Base-by-base conservation (phyloP, 2,329 filamentous ascomycete genomes). In the Colletotrichum lupini region DNA sequence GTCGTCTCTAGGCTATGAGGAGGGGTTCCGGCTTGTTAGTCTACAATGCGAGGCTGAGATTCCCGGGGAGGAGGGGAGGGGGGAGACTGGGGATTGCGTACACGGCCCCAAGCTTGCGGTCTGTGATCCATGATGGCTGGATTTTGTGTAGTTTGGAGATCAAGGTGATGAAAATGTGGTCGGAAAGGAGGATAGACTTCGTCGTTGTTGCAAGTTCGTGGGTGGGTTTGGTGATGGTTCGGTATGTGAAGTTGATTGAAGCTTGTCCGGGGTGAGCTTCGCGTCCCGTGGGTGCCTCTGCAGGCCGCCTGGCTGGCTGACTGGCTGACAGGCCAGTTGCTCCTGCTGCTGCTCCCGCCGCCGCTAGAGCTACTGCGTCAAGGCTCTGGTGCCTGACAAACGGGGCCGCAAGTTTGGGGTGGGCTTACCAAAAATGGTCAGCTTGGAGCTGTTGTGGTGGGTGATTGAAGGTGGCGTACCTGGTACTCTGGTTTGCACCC, bases 1-100 rank as follows among this genome's bases (percentile, higher is more conserved):
- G 84, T 99, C 97, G 85, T 99, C 94, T 89, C 97, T 93, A 82
- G 97, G 97, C 97, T 99, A 80, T 75, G 58, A 67, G 56, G 37
- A 37, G 70, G 65, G 37, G 67, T 71, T 66, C 56, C 42, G 30
- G 46, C 56, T 19, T 71, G 61, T 78, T 74, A 79, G 74, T 71
- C 60, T 49, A 66, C 35, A 56, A 57, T 65, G 24, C 67, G 22
- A 71, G 67, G 67, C 61, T 66, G 49, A 61, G 49, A 72, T n/a
- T 49, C 19, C 42, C 19, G 68, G 55, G 66, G 37, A 60, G 49
- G 46, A 60, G 63, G 57, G 63, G 65, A 74, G 83, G 67, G 59
- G 46, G 37, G 16, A 68, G 37, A 28, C n/a, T 56, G 30, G 58
- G 52, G 37, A 49, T 64, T 75, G 86, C 91, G 81, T 89, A 93